A percentile compares a stretch with the other conserved stretches of the same genome.
Evolutionary conservation across 129 eudicot genomes (phyloP).

Genomic region (Artemisia annua): DNA sequence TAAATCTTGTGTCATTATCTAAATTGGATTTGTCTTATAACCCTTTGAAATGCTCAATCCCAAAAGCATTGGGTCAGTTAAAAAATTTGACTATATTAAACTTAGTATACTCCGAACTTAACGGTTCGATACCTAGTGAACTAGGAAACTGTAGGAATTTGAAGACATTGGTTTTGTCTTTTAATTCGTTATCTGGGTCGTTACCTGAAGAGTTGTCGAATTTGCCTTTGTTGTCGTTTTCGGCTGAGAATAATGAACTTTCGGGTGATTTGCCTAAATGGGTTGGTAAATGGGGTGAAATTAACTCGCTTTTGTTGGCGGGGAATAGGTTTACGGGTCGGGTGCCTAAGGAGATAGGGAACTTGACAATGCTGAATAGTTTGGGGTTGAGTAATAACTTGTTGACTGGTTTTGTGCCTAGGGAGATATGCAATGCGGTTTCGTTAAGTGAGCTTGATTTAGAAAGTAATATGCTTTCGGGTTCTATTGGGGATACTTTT

Average conservation of each 20-base stretch:
- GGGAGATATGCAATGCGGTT: conserved; percentile 60
- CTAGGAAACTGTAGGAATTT: conserved; percentile 61
- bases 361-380: conserved; percentile 52
- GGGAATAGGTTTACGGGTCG: conserved; percentile 57
- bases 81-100: conserved; percentile 50
- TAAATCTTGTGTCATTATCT: conserved; percentile 47
- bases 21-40: conserved; percentile 70
- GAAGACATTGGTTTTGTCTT: conserved; percentile 60
- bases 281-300: conserved; percentile 64
- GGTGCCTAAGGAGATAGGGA: conserved; percentile 70
- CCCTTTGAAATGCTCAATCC: conserved; percentile 64
- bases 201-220: conserved; percentile 59
- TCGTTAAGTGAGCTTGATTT: conserved; percentile 55
- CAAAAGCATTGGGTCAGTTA: conserved; percentile 49
- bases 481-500: conserved; percentile 67
- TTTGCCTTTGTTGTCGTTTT: conserved; percentile 47
- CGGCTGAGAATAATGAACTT: conserved; percentile 63
- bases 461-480: conserved; percentile 55
- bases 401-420: conserved; percentile 69
- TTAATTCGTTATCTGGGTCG: conserved; percentile 60
- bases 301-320: conserved; percentile 57
- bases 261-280: conserved; percentile 64
- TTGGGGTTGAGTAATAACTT: conserved; percentile 55
- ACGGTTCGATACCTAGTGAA: conserved; percentile 64
- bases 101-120: conserved; percentile 55